Base-by-base conservation (phyloP, 2,329 filamentous ascomycete species). In the Trichoderma koningii region DNA sequence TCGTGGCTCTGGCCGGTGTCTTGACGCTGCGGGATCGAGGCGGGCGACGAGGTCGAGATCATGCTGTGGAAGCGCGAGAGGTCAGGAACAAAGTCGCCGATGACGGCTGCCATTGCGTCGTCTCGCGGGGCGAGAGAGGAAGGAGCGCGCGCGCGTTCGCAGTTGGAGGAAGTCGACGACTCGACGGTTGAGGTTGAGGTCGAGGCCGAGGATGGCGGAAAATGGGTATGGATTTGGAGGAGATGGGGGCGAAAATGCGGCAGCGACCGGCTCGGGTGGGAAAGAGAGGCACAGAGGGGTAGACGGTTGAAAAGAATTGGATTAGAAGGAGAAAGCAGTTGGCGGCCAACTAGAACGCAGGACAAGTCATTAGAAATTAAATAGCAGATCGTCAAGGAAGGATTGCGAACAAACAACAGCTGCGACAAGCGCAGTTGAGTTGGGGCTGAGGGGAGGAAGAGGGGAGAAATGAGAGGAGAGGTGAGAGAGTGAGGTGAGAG, bases 11-110 rank as follows among this genome's bases (percentile, higher is more conserved):
- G 78, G 74, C 82, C 34, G 34, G 14, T 79, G 64, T 80, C 73
- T 66, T 67, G 72, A 47, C 53, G 53, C 44, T 64, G 62, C 6
- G 52, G 56, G 17, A 55, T 48, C 48, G 63, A 61, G 14, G 62
- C 26, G 50, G 81, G 71, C 57, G 78, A 78, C 51, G 82, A 76
- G 64, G 79, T 77, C 66, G 80, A 78, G 81, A 92, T 89, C 83
- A 88, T 90, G 80, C 83, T 87, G 81, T 87, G 86, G 78, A 89
- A 89, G 79, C 87, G 85, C 72, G 86, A 83, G 71, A 88, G 83
- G 79, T 92, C 88, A 77, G 90, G 85, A 79, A 88, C 87, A 80
- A 88, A 88, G 81, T 94, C 91, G 76, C 85, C 84, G 71, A 88
- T 83, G 77, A 88, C 76, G 78, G 85, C 82, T 74, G 85, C 86